Base-by-base conservation (phyloP, 73 alveolate genomes). In the Blepharisma japonicum region DNA sequence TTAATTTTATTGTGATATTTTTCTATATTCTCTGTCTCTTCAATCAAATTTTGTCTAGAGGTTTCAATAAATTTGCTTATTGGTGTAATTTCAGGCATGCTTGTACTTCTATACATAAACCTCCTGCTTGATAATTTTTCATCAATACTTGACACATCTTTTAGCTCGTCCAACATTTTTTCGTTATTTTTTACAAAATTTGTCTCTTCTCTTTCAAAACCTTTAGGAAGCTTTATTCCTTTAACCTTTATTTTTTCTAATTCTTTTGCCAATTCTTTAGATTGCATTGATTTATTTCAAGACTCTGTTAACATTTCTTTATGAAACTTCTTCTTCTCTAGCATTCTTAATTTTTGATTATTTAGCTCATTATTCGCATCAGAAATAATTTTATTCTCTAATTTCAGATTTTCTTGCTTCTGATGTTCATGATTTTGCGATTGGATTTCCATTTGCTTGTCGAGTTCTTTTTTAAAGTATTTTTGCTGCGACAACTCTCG, bases 251-350 rank as follows among this genome's bases (percentile, higher is more conserved):
- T 53, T 20, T 61, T 25, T 61, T 61, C 74, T 9, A 61, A 9
- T 61, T 61, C 2, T 61, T 61, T 61, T 0, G 18, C 18, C 49
- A 61, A 25, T 20, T 61, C 74, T 8, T 61, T n/a, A 18, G 74
- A 14, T 61, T 61, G 39, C 2, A 25, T 61, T 25, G 74, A n/a
- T 11, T 14, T 8, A 18, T 61, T 25, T 48, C 74, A 61, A 9
- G 74, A 61, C 47, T 61, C 47, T 1, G 47, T 61, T 2, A 61
- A 25, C 11, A 61, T 61, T 61, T 61, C 74, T 61, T 25, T 61
- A 8, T 61, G 50, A 20, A 9, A 14, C 23, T 61, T 25, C 5
- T 61, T 61, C 23, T 0, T 14, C 18, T 25, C 23, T 18, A 18
- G 39, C 47, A 14, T 61, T 61, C 18, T 9, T 14, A 25, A 1